Percentiles rank a stretch among this genome's conserved stretches.
Conservation (phyloP, 257 asterid species). For the Ajuga chamaepitys region DNA sequence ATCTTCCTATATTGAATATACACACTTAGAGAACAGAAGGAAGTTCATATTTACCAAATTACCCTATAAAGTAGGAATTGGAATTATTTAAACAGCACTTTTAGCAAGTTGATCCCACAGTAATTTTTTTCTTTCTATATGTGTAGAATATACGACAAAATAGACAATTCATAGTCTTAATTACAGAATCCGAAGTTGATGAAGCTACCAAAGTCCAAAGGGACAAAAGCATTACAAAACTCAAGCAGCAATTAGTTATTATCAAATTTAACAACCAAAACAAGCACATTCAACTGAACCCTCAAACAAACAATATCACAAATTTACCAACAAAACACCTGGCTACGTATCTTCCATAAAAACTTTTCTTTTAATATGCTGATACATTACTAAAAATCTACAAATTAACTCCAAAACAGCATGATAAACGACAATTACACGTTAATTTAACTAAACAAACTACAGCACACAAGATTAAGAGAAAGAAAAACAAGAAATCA, state of each 20-base stretch:
- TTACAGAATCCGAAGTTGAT: not conserved
- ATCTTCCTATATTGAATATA: constrained; percentile 54
- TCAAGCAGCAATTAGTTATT: not conserved
- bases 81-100: not conserved
- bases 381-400: not conserved
- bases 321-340: not conserved
- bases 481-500: not conserved
- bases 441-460: not conserved
- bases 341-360: not conserved
- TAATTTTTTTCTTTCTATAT: constrained; percentile 1
- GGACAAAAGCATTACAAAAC: not conserved
- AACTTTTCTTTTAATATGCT: not conserved
- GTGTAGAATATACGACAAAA: not conserved
- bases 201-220: constrained; percentile 3
- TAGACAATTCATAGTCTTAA: not conserved
- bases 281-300: not conserved
- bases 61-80: not conserved
- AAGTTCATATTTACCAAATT: not conserved
- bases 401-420: not conserved
- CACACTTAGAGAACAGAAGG: not conserved
- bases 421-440: not conserved
- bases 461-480: not conserved
- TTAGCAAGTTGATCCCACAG: not conserved
- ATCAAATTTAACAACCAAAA: not conserved
- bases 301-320: not conserved